A percentile compares a stretch with the other conserved stretches of the same genome.
Evolutionary conservation across 2,329 filamentous ascomycete genomes (phyloP).

Genomic region (Penicillium vulpinum): DNA sequence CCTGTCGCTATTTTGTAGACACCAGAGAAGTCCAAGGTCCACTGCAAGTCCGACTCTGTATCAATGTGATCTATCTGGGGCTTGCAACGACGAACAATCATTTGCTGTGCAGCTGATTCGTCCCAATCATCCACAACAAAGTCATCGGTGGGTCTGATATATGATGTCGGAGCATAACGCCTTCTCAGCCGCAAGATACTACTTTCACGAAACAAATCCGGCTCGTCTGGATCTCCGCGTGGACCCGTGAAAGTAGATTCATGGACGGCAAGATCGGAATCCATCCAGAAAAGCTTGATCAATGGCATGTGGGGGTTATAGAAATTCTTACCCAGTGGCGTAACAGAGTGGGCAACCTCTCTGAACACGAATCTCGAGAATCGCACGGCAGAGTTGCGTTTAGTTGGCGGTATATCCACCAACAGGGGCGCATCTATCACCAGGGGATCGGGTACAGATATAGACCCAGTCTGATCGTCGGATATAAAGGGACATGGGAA

Average conservation of each 20-base stretch:
- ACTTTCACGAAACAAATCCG: conserved; percentile 13
- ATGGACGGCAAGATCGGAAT: conserved; percentile 34
- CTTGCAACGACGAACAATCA: conserved; percentile 5
- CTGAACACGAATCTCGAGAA: conserved; percentile 38
- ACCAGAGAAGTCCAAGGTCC: conserved; percentile 30
- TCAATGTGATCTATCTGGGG: conserved; percentile 8
- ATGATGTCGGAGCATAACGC: conserved; percentile 16
- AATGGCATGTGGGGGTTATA: conserved; percentile 27
- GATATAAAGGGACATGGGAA: conserved; percentile 33
- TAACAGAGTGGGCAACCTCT: conserved; percentile 29
- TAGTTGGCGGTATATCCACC: conserved; percentile 8
- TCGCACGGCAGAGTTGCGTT: conserved; percentile 10
- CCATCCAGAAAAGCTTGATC: conserved; percentile 40
- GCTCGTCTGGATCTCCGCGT: conserved; percentile 11
- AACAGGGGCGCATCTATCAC: conserved; percentile 31
- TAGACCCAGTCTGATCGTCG: conserved; percentile 22
- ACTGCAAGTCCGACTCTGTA: conserved; percentile 22
- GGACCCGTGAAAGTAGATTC: conserved; percentile 35
- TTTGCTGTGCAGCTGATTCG: conserved; percentile 24
- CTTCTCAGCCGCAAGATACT: conserved; percentile 26
- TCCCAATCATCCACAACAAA: conserved; percentile 44
- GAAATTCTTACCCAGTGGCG: conserved; percentile 14
- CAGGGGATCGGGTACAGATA: conserved; percentile 36
- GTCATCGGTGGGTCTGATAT: conserved; percentile 20
- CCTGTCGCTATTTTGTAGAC: conserved; percentile 22